A percentile compares a stretch with the other conserved stretches of the same genome.
Evolutionary conservation across 352 stramenopile genomes (phyloP).

Genomic region (Pythium pyrilobum): DNA sequence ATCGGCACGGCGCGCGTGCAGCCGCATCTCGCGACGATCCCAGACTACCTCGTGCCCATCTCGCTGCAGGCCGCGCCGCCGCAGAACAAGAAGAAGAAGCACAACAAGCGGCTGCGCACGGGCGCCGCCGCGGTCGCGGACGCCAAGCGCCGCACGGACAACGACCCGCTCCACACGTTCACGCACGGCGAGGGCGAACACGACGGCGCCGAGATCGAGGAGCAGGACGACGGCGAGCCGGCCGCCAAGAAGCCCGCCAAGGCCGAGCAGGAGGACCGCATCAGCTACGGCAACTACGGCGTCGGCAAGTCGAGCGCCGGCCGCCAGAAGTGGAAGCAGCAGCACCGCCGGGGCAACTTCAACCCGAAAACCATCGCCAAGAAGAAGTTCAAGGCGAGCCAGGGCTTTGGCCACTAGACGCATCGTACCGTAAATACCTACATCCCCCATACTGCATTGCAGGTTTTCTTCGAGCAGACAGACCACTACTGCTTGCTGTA

Average conservation of each 20-base stretch:
- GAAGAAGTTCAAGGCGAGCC: conserved; percentile 74
- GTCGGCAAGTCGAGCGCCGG: conserved; percentile 91
- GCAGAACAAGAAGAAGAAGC: conserved; percentile 79
- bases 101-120: conserved; percentile 45
- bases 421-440: conserved; percentile 42
- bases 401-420: conserved; percentile 54
- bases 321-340: conserved; percentile 92
- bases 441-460: background rate
- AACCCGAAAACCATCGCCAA: conserved; percentile 89
- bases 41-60: conserved; percentile 97
- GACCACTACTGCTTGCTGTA: background rate
- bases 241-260: conserved; percentile 39
- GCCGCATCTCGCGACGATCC: conserved; percentile 93
- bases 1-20: conserved; percentile 93
- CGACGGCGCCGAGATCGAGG: conserved; percentile 34
- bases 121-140: conserved; percentile 34
- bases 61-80: conserved; percentile 88
- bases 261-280: conserved; percentile 67
- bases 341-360: conserved; percentile 89
- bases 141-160: conserved; percentile 87
- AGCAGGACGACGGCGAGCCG: conserved; percentile 27
- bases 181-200: conserved; percentile 54
- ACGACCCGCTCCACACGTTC: conserved; percentile 97
- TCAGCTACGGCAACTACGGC: conserved; percentile 86
- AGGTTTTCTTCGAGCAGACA: background rate